These are phyloP conservation scores for Magnolia officinalis DNA, from an alignment of 164 flowering plant genomes.

Conservation along the genomic window DNA sequence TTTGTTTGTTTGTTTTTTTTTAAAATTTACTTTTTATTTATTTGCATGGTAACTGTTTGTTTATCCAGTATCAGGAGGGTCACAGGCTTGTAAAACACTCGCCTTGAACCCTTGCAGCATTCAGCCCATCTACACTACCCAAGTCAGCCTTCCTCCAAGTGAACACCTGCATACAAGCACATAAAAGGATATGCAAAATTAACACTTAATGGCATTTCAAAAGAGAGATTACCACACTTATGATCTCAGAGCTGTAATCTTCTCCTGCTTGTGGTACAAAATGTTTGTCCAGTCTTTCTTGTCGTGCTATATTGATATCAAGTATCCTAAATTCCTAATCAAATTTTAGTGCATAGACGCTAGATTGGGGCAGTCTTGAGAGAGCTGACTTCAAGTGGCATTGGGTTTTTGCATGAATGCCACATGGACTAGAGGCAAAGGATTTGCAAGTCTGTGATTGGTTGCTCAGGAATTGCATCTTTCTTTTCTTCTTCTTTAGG, in stretches of 20 bases:
- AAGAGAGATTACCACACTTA: not conserved
- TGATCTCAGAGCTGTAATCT: not conserved
- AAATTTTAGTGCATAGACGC: not conserved
- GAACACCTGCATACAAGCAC: not conserved
- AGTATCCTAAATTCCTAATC: not conserved
- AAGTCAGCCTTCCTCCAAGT: not conserved
- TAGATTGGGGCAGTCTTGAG: not conserved
- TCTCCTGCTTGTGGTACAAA: not conserved
- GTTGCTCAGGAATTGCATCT: too few relatives aligned
- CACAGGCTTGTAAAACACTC: not conserved
- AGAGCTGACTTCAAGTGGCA: not conserved
- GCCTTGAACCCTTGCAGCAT: not conserved
- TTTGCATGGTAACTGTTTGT: not conserved
- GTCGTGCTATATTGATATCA: not conserved
- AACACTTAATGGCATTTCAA: not conserved
- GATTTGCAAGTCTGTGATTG: too few relatives aligned
- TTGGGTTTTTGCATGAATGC: not conserved
- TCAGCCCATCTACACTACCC: too few relatives aligned
- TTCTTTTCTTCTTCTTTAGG: not conserved
- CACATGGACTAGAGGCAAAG: not conserved
- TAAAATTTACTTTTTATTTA: too few relatives aligned
- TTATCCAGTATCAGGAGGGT: constrained; percentile 1
- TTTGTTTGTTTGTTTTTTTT: too few relatives aligned
- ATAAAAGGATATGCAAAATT: not conserved
- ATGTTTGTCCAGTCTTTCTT: not conserved